Conservation (phyloP, 1,284 basidiomycete genomes). For the Ceratobasidium sp. region DNA sequence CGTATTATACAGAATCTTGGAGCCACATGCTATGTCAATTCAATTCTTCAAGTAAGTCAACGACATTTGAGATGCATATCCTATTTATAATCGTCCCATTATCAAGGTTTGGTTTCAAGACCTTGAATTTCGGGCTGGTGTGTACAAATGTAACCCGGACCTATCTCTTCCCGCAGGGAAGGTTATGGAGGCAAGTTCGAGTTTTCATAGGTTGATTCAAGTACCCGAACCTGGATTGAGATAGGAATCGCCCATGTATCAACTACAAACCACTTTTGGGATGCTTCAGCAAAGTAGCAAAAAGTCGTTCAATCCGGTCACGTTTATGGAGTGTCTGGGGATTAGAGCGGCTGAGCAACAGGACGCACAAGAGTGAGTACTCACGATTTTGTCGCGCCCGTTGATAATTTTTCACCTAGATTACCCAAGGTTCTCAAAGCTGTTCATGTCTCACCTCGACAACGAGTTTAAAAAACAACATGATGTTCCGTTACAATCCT, state of each 20-base stretch:
- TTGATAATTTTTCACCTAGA: constrained; percentile 16
- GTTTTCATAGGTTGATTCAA: constrained; percentile 51
- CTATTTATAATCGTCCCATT: constrained; percentile 17
- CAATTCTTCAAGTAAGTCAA: constrained; percentile 75
- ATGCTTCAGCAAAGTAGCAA: constrained; percentile 76
- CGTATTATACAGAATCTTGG: constrained; percentile 73
- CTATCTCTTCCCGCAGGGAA: constrained; percentile 61
- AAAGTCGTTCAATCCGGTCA: constrained; percentile 78
- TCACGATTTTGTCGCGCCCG: constrained; percentile 14
- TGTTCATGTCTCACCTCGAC: constrained; percentile 88
- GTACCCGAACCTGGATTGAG: background rate
- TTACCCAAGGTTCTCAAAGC: constrained; percentile 79
- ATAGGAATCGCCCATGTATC: constrained; percentile 53
- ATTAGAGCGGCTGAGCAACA: constrained; percentile 84
- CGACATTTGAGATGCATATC: background rate
- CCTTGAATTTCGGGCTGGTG: constrained; percentile 65
- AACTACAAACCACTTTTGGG: constrained; percentile 64
- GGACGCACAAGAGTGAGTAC: constrained; percentile 86
- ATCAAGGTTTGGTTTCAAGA: constrained; percentile 69
- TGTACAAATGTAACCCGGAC: constrained; percentile 62
- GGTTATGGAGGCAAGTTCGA: constrained; percentile 57
- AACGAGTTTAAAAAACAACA: constrained; percentile 81
- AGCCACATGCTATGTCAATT: constrained; percentile 92
- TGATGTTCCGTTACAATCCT: constrained; percentile 63
- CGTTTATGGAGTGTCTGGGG: constrained; percentile 80